These are phyloP conservation scores for Sapria himalayana DNA, from an alignment of 345 rosid species.

Conservation along the genomic window DNA sequence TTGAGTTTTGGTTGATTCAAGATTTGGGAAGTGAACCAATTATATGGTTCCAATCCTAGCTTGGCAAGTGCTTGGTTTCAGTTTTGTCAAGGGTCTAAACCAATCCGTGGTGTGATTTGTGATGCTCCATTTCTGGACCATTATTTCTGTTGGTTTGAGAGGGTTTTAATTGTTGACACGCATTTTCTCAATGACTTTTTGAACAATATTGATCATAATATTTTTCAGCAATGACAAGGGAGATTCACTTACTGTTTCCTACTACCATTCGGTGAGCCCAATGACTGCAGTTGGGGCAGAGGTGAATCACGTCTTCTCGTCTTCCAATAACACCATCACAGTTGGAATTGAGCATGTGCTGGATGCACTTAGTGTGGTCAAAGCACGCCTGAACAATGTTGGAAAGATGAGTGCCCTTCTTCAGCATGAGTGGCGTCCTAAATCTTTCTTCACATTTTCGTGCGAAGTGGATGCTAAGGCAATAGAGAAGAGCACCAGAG, in stretches of 20 bases:
- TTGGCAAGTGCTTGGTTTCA: too few species aligned
- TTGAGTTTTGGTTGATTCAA: too few species aligned
- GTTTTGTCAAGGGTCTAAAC: too few species aligned
- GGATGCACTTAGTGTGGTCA: slow-evolving; percentile 60
- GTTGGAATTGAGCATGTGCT: slow-evolving; percentile 52
- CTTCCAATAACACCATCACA: slow-evolving; percentile 49
- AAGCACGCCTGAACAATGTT: slow-evolving; percentile 52
- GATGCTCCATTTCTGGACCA: too few species aligned
- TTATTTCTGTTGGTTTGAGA: too few species aligned
- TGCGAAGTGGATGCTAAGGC: slow-evolving; percentile 86
- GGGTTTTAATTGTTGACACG: too few species aligned
- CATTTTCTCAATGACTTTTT: too few species aligned
- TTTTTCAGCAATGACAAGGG: slow-evolving; percentile 77
- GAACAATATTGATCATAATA: too few species aligned
- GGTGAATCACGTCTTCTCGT: slow-evolving; percentile 50
- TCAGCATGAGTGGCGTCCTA: slow-evolving; percentile 90
- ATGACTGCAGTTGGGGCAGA: slow-evolving; percentile 71
- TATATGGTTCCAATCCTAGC: too few species aligned
- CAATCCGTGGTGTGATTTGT: too few species aligned
- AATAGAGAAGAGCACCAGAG: slow-evolving; percentile 62
- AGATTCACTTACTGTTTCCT: slow-evolving; percentile 40
- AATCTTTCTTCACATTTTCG: slow-evolving; percentile 44
- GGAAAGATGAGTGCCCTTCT: slow-evolving; percentile 58
- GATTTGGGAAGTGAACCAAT: too few species aligned
- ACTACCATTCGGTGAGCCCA: slow-evolving; percentile 53